Base-by-base conservation (phyloP, 805 yeast species). In the Lipomyces orientalis region DNA sequence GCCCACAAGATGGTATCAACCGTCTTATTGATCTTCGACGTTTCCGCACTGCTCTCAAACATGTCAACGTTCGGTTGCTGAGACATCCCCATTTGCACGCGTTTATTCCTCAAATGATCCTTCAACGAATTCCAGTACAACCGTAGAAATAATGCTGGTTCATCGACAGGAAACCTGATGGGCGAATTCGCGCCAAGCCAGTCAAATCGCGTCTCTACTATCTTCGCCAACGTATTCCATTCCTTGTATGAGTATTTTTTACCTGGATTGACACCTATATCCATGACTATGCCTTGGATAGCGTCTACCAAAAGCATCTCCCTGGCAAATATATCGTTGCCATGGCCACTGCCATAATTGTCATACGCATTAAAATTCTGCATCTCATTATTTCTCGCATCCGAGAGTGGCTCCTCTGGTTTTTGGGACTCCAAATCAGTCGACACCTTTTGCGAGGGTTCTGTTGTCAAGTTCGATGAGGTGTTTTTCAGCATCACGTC, bases 181-280 rank as follows among this genome's bases (percentile, higher is more conserved):
- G 97, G 97, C 0, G 93, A 87, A 1, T 78, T 74, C 1, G 86
- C 87, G 6, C 89, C 82, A 1, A 91, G 71, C 97, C 97, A 91
- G 73, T 81, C 88, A 49, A 79, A 76, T 1, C 78, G 70, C 1
- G 74, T 51, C 22, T 75, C 79, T 9, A 82, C 69, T 16, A 81
- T 70, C 8, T 71, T 65, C 43, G 82, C 69, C 58, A 85, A 74
- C 16, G 76, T 73, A 1, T 63, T 64, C 93, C 92, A 89, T 64
- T 86, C 87, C 2, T 82, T 81, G 71, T 78, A 86, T 8, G 78
- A 70, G 73, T 87, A 88, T 54, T 74, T 76, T 71, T 80, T 83
- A 12, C 73, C 71, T 0, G 85, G 84, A 34, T 79, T 64, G 5
- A 54, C 57, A 22, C 54, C 59, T 39, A 67, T 10, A 29, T 68